A percentile compares a stretch with the other conserved stretches of the same genome.
phyloP scores from a whole-genome alignment of 306 rosid species.

The Glycine tomentella region DNA sequence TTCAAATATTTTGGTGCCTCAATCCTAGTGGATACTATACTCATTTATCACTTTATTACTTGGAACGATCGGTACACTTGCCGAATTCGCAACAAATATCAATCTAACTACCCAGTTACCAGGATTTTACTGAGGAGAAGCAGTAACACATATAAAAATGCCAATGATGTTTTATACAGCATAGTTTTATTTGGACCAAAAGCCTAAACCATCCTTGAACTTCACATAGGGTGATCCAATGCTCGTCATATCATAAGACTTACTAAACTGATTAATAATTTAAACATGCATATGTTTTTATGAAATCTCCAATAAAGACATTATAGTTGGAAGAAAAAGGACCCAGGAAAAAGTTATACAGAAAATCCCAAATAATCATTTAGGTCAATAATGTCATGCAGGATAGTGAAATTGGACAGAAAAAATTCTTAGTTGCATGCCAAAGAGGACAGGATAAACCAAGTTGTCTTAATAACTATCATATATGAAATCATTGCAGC shows the following conservation, averaged over 20 bases:
- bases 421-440: not conserved
- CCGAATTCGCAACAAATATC: too few relatives aligned
- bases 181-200: constrained; percentile 17
- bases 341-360: not conserved
- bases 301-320: constrained; percentile 15
- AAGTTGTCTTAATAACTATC: not conserved
- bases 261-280: constrained; percentile 7
- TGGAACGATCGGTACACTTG: too few relatives aligned
- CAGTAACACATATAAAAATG: constrained; percentile 7
- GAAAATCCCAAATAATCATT: constrained; percentile 5
- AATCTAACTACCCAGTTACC: not conserved
- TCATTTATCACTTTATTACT: too few relatives aligned
- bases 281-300: not conserved
- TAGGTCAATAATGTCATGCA: constrained; percentile 3
- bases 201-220: constrained; percentile 18
- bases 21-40: too few relatives aligned
- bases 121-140: constrained; percentile 20
- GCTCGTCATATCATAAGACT: constrained; percentile 30
- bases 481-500: constrained; percentile 9
- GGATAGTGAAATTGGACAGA: constrained; percentile 6
- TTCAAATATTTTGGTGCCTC: too few relatives aligned
- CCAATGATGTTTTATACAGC: not conserved
- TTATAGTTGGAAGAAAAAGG: constrained; percentile 18
- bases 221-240: constrained; percentile 12
- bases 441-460: constrained; percentile 7